Base-by-base conservation (phyloP, 306 rosid species). In the Bauhinia variegata region DNA sequence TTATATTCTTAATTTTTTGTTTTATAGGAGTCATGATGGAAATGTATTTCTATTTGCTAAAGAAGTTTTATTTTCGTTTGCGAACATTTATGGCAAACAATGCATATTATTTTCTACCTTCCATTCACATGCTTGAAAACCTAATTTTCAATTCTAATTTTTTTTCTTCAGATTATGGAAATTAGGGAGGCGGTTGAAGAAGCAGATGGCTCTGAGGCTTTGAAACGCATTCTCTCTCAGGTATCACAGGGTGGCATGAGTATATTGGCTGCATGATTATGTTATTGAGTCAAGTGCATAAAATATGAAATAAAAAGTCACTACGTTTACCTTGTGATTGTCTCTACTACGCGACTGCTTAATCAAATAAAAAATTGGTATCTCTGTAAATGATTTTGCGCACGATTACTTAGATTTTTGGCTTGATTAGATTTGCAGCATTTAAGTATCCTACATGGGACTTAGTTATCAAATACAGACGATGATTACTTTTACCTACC, bases 181-280 rank as follows among this genome's bases (percentile, higher is more conserved):
- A 85, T 90, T 81, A 80, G 97, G 84, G 97, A 88, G 83, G 95
- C 76, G 18, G 97, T 93, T 66, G 96, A 88, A 80, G 99, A 93
- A 65, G 95, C 99, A 54, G 62, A 72, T 54, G 81, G 82, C 56
- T 63, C 96, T 42, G 82, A 80, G 68, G 82, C 79, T 46, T 80
- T 93, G 73, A 77, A 82, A 74, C 66, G 43, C 68, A 86, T 93
- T 73, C 91, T 55, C 54, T 75, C 87, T 17, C 79, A 81, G 99
- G 99, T 90, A 78, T 54, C 43, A 23, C 2, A 23, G 28, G 2
- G 28, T 23, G 28, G 28, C 28, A 2, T 23, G 28, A 23, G 28
- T 23, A 23, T 23, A 23, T 1, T 23, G 28, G 28, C 28, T 23
- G 28, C 28, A 23, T 23, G 2, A 2, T 23, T 23, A 36, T 36